Conservation (phyloP, 2,329 filamentous ascomycete species). For the Ophiostoma australiae region DNA sequence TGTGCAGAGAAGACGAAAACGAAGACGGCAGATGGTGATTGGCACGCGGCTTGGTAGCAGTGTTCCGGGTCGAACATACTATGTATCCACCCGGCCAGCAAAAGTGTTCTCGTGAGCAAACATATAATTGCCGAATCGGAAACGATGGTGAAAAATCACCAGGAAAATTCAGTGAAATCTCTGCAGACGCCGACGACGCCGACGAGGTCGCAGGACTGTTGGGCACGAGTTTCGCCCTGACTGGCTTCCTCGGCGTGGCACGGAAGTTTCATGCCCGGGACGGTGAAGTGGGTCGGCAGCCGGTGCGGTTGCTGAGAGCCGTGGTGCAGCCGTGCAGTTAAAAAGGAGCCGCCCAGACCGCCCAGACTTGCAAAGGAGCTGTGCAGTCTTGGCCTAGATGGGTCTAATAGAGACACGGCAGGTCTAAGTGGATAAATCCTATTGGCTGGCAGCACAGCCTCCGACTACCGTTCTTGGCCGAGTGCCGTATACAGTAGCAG, state of each 20-base stretch:
- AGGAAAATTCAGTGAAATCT: neutral
- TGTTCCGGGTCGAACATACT: neutral
- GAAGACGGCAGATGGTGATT: conserved; percentile 4
- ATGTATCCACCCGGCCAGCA: neutral
- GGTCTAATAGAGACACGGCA: conserved; percentile 2
- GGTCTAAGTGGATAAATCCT: neutral
- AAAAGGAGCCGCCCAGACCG: conserved; percentile 15
- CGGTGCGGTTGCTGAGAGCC: conserved; percentile 18
- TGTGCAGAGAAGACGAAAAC: neutral
- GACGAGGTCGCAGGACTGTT: neutral
- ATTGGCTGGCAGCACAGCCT: conserved; percentile 12
- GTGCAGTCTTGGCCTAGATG: conserved; percentile 12
- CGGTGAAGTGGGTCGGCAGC: conserved; percentile 20
- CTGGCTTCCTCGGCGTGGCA: conserved; percentile 18
- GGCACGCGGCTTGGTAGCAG: neutral
- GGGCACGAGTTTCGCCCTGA: neutral
- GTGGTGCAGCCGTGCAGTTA: conserved; percentile 15
- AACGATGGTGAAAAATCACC: neutral
- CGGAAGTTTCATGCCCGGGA: conserved; percentile 21
- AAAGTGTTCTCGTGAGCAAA: neutral
- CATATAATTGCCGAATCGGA: neutral
- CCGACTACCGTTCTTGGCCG: conserved; percentile 21
- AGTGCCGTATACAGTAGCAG: conserved; percentile 14
- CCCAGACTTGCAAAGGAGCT: conserved; percentile 2
- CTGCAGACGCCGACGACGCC: neutral